Percentiles rank a stretch among this genome's conserved stretches.
Evolutionary conservation across 192 early-diverging fungal species (phyloP).

Genomic region (Entomortierella parvispora): DNA sequence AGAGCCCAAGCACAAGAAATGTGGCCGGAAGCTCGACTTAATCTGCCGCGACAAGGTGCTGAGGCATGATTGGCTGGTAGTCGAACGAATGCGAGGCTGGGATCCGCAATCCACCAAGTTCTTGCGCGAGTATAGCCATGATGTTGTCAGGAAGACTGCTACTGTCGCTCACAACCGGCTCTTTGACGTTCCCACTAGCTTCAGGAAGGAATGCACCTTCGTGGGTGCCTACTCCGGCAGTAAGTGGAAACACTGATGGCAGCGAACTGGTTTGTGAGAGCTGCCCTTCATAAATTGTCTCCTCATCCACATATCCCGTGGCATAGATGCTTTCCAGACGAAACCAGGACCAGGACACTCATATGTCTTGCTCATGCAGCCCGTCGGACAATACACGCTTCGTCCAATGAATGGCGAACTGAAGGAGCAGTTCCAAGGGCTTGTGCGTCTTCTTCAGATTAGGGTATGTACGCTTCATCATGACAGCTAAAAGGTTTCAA

Average conservation of each 20-base stretch:
- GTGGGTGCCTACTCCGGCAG: conserved; percentile 14
- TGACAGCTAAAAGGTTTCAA: conserved; percentile 11
- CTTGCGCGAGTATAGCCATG: conserved; percentile 5
- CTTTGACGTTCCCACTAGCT: not conserved
- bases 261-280: not conserved
- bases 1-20: conserved; percentile 15
- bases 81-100: conserved; percentile 19
- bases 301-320: conserved; percentile 1
- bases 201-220: conserved; percentile 7
- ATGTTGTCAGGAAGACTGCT: conserved; percentile 3
- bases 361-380: conserved; percentile 27
- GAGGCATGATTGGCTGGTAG: conserved; percentile 14
- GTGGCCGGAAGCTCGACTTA: conserved; percentile 20
- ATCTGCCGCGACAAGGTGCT: conserved; percentile 7
- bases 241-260: conserved; percentile 4
- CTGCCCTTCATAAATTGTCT: not conserved
- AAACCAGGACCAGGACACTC: conserved; percentile 20
- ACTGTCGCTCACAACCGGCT: conserved; percentile 4
- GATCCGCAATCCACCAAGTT: conserved; percentile 12
- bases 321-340: conserved; percentile 10
- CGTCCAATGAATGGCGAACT: conserved; percentile 14
- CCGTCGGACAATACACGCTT: conserved; percentile 10
- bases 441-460: conserved; percentile 22
- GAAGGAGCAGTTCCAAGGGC: conserved; percentile 23
- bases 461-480: conserved; percentile 4